Evolutionary conservation across 306 rosid species (phyloP).

Genomic region (Dalbergia oliveri): DNA sequence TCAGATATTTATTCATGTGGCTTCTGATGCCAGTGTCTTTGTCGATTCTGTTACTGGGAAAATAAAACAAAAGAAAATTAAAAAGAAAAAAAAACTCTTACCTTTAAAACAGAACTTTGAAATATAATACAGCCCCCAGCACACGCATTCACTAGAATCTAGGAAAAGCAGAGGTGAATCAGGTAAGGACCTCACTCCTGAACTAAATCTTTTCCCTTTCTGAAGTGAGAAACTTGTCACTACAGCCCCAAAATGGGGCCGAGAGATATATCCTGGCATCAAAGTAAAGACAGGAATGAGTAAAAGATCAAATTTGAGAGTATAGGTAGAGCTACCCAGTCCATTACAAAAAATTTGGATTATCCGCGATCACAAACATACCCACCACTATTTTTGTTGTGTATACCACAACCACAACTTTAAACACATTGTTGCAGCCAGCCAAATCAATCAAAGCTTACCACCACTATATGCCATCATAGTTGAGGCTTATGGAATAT

Average conservation of each 20-base stretch:
- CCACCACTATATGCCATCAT: no score
- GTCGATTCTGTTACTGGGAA: neutral
- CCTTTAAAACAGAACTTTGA: neutral
- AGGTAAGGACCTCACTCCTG: slow-evolving; percentile 26
- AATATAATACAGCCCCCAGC: neutral
- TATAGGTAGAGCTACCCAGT: no score
- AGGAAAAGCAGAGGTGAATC: neutral
- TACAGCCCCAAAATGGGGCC: neutral
- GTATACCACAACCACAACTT: no score
- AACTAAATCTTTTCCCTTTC: neutral
- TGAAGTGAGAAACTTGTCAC: neutral
- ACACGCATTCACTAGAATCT: neutral
- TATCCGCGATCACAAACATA: no score
- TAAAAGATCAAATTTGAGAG: neutral
- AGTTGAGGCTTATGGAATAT: no score
- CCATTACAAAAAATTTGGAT: no score
- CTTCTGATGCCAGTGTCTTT: neutral
- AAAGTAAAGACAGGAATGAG: neutral
- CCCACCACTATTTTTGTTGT: no score
- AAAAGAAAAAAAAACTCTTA: no score
- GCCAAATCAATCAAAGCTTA: no score
- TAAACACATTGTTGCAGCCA: no score
- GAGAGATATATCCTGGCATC: neutral
- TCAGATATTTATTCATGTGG: neutral
- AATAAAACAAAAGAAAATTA: neutral